Evolutionary conservation across 2,329 filamentous ascomycete species (phyloP).

Genomic region (Ophiostoma triangulosporum): DNA sequence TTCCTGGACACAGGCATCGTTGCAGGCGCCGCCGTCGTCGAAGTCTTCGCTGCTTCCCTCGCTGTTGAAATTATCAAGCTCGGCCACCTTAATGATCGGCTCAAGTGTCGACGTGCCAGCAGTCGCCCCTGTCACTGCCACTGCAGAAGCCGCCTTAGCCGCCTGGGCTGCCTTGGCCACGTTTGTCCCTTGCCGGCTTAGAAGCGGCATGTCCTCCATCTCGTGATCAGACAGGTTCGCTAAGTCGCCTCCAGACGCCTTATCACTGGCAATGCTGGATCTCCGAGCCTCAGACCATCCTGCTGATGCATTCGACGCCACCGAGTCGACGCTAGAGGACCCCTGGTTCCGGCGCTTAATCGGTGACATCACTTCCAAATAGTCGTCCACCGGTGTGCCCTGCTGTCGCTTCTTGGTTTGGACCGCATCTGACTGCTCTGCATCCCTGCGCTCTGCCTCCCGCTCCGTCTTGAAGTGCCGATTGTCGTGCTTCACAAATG

Average conservation of each 20-base stretch:
- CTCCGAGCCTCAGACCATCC: constrained; percentile 26
- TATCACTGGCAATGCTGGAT: background rate
- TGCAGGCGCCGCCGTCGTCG: background rate
- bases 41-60: background rate
- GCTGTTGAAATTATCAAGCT: background rate
- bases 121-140: background rate
- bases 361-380: constrained; percentile 20
- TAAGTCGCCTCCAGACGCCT: background rate
- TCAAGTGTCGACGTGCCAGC: background rate
- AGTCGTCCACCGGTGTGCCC: constrained; percentile 3
- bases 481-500: constrained; percentile 24
- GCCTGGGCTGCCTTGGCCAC: background rate
- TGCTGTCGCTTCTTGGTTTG: constrained; percentile 17
- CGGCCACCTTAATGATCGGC: background rate
- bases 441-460: constrained; percentile 10
- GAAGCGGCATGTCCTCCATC: constrained; percentile 10
- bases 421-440: constrained; percentile 11
- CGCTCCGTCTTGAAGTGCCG: constrained; percentile 21
- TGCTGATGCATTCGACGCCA: constrained; percentile 24
- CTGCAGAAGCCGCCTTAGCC: background rate
- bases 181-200: background rate
- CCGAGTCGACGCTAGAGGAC: constrained; percentile 31
- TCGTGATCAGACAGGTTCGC: constrained; percentile 20
- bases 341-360: constrained; percentile 25
- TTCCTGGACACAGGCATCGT: background rate